Base-by-base conservation (phyloP, 2,329 filamentous ascomycete species). In the Alternaria sp. region DNA sequence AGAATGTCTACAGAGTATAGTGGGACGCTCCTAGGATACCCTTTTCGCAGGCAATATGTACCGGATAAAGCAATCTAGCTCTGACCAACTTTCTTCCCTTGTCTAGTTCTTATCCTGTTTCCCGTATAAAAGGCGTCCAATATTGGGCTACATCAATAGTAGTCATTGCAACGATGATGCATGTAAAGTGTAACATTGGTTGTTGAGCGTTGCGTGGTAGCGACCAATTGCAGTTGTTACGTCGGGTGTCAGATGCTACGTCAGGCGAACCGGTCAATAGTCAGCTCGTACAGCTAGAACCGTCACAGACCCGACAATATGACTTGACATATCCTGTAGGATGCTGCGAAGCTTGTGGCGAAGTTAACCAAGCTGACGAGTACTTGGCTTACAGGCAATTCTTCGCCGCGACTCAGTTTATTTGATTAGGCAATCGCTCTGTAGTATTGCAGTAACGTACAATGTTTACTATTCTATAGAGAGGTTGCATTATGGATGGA, bases 91-190 rank as follows among this genome's bases (percentile, higher is more conserved):
- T 20, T 18, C 38, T 39, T 20, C 8, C n/a, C 4, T 12, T 20
- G 18, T 22, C 18, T 6, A 41, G 5, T 12, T 22, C 18, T 20
- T 41, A 22, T 12, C 39, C 39, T 41, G 18, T 22, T 41, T 41
- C 22, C 18, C 6, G 20, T 42, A 16, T 8, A 42, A 9, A 7
- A 4, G 8, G 26, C 12, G 12, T 30, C 43, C 24, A 24, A 42
- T 24, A 42, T 12, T 16, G 26, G 7, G 11, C 4, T 30, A 14
- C 16, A 8, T 20, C 39, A 5, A 30, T 36, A 30, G 24, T 51
- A 56, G 24, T 36, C 36, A 41, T 47, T 54, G 46, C 54, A 44
- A 51, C 46, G 34, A 51, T 18, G 24, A 47, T 47, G 18, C 26
- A 30, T 20, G 24, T n/a, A 20, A 24, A 46, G 18, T 42, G 54